These are phyloP conservation scores for Cytospora paraplurivora DNA, from an alignment of 2,329 filamentous ascomycete genomes.

Conservation along the genomic window DNA sequence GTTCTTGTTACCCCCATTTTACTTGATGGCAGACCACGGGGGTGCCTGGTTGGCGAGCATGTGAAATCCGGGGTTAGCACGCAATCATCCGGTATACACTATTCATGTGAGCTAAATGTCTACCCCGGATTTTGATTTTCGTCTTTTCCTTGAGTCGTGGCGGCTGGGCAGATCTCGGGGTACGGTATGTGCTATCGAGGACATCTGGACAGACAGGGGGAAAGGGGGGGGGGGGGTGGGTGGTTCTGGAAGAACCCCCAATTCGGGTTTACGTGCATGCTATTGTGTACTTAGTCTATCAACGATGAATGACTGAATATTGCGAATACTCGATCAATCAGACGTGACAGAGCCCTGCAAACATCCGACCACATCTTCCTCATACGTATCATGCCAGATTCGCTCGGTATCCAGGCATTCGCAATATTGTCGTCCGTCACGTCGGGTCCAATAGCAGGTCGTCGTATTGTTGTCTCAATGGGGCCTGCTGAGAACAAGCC, in stretches of 20 bases:
- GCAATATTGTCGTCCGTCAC: neutral
- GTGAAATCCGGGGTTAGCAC: conserved; percentile 26
- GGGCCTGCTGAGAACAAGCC: neutral
- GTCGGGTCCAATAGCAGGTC: neutral
- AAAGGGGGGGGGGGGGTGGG: neutral
- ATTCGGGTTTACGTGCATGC: neutral
- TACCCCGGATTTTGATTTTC: conserved; percentile 19
- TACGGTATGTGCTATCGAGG: conserved; percentile 8
- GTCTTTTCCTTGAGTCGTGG: conserved; percentile 2
- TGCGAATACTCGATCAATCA: neutral
- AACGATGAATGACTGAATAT: too few relatives aligned
- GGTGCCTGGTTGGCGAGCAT: conserved; percentile 5
- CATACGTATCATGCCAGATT: too few relatives aligned
- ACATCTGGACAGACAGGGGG: neutral
- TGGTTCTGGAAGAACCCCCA: neutral
- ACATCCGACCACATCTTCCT: too few relatives aligned
- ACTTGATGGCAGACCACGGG: conserved; percentile 22
- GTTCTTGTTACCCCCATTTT: conserved; percentile 30
- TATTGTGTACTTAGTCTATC: neutral
- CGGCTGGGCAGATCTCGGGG: conserved; percentile 1
- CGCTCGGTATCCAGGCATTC: too few relatives aligned
- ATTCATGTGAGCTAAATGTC: conserved; percentile 1
- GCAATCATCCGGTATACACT: conserved; percentile 8
- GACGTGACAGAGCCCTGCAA: neutral
- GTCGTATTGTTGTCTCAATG: neutral